Percentiles rank a stretch among this genome's conserved stretches.
Evolutionary conservation across 495 filamentous ascomycete species (phyloP).

Genomic region (Talaromyces nanjingensis): DNA sequence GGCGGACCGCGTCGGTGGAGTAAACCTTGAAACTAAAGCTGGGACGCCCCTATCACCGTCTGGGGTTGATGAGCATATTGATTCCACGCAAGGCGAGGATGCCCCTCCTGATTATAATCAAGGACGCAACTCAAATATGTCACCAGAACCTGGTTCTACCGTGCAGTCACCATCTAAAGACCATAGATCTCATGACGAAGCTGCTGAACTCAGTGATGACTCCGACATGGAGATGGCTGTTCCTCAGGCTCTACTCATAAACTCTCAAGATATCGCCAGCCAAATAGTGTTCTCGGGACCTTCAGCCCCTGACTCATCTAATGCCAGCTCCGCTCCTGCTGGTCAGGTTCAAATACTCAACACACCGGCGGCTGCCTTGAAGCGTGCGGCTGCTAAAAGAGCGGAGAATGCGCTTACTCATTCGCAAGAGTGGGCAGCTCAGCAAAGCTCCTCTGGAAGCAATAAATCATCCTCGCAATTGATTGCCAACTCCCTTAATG

Average conservation of each 20-base stretch:
- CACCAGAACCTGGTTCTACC: not conserved
- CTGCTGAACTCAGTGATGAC: slow-evolving; percentile 29
- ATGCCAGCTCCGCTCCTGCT: slow-evolving; percentile 13
- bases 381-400: slow-evolving; percentile 9
- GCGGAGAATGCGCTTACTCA: slow-evolving; percentile 1
- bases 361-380: slow-evolving; percentile 20
- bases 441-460: slow-evolving; percentile 19
- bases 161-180: not conserved
- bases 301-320: slow-evolving; percentile 16
- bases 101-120: not conserved
- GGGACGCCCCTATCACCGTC: not conserved
- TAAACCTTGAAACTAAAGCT: not conserved
- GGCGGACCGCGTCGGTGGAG: not conserved
- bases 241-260: slow-evolving; percentile 38
- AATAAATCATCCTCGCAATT: slow-evolving; percentile 29
- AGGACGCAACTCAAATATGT: not conserved
- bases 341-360: slow-evolving; percentile 32
- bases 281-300: slow-evolving; percentile 20
- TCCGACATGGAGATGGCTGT: slow-evolving; percentile 47
- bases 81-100: slow-evolving; percentile 15
- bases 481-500: slow-evolving; percentile 4
- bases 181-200: not conserved
- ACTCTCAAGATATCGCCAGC: slow-evolving; percentile 20
- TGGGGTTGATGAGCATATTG: not conserved
- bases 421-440: not conserved